A percentile compares a stretch with the other conserved stretches of the same genome.
Conservation (phyloP, 2,329 filamentous ascomycete genomes). For the Aspergillus ibericus region DNA sequence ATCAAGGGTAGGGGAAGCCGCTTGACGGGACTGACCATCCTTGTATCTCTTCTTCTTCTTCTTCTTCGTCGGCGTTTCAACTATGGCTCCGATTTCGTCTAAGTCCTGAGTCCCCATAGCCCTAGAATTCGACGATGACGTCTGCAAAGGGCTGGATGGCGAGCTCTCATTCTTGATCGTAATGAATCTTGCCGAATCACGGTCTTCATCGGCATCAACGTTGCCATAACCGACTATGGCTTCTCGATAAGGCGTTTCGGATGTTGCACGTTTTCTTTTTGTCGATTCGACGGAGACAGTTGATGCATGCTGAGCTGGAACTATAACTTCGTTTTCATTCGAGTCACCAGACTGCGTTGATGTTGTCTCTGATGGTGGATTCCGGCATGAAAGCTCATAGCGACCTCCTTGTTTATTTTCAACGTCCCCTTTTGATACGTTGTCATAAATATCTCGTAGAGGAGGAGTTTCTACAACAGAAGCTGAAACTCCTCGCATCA, state of each 20-base stretch:
- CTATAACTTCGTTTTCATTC: constrained; percentile 2
- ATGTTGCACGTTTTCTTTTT: constrained; percentile 23
- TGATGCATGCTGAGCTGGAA: not conserved
- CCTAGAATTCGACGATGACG: constrained; percentile 9
- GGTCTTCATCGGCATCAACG: constrained; percentile 5
- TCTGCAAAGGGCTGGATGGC: constrained; percentile 34
- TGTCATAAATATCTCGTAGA: not conserved
- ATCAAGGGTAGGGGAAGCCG: not conserved
- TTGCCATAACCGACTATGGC: not conserved
- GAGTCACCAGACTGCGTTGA: constrained; percentile 20
- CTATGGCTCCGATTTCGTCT: constrained; percentile 48
- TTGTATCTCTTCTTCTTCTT: constrained; percentile 17
- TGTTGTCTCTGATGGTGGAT: constrained; percentile 7
- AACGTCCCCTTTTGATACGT: not conserved
- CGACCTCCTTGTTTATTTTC: not conserved
- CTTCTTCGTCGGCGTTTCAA: constrained; percentile 45
- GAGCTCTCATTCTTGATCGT: constrained; percentile 38
- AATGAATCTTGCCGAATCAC: constrained; percentile 17
- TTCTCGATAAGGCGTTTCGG: not conserved
- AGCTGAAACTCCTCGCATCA: not conserved
- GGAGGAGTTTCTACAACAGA: not conserved
- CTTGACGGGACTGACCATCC: not conserved
- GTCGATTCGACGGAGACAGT: constrained; percentile 11
- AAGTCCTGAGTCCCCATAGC: constrained; percentile 62
- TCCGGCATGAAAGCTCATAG: not conserved